These are phyloP conservation scores for Thermothielavioides terrestris DNA, from an alignment of 495 filamentous ascomycete species.

Conservation along the genomic window DNA sequence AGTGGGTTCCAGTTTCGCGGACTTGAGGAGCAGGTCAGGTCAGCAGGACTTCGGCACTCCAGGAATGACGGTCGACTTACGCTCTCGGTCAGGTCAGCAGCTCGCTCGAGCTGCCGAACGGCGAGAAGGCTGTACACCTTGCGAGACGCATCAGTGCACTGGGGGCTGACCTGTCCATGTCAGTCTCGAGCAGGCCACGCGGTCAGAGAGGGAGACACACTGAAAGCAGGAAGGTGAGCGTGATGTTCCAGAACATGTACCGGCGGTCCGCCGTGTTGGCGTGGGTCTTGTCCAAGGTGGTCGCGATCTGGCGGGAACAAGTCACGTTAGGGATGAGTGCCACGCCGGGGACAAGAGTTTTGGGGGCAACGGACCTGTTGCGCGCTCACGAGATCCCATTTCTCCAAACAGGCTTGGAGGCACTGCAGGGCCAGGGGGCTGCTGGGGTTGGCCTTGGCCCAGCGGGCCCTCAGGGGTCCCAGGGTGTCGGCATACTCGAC, in stretches of 20 bases:
- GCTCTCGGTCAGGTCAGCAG: constrained; percentile 32
- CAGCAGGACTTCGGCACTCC: not conserved
- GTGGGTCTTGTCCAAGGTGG: constrained; percentile 34
- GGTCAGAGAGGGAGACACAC: constrained; percentile 21
- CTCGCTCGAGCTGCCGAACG: constrained; percentile 34
- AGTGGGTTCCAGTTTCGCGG: constrained; percentile 16
- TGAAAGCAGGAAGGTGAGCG: constrained; percentile 36
- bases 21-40: constrained; percentile 15
- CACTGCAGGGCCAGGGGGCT: constrained; percentile 29
- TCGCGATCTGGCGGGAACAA: constrained; percentile 36
- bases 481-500: constrained; percentile 32
- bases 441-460: constrained; percentile 37
- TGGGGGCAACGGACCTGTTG: constrained; percentile 30
- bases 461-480: constrained; percentile 32
- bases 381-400: constrained; percentile 40
- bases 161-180: constrained; percentile 27
- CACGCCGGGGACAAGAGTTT: not conserved
- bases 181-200: constrained; percentile 3
- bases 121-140: constrained; percentile 36
- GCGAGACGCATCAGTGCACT: constrained; percentile 28
- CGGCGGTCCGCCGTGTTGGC: constrained; percentile 26
- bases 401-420: constrained; percentile 35
- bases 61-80: constrained; percentile 18
- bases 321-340: not conserved
- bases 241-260: constrained; percentile 39